phyloP scores from a whole-genome alignment of 2,329 filamentous ascomycete species.

The Blumeria hordei region DNA sequence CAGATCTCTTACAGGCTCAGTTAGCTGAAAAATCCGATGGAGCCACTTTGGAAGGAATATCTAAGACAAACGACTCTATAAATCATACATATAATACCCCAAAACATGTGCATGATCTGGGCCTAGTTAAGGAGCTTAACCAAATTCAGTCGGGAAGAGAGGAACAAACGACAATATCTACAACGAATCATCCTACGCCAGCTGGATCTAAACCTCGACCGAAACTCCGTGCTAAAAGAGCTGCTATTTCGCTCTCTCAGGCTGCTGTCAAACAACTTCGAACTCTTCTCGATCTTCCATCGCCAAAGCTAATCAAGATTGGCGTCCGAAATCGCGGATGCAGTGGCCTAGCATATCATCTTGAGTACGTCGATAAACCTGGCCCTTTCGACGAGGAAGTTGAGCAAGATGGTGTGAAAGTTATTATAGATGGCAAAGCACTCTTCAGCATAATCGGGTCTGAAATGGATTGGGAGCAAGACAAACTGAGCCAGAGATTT shows the following conservation, averaged over 20 bases:
- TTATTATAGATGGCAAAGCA: constrained; percentile 91
- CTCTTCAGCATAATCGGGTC: constrained; percentile 94
- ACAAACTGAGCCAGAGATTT: constrained; percentile 78
- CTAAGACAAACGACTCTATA: no score
- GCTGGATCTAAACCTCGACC: constrained; percentile 27
- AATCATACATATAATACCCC: no score
- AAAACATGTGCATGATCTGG: no score
- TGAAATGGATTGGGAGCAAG: constrained; percentile 98
- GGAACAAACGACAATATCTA: constrained; percentile 38
- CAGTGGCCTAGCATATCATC: constrained; percentile 75
- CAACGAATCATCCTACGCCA: constrained; percentile 15
- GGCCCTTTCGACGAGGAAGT: constrained; percentile 75
- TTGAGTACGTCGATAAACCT: constrained; percentile 87
- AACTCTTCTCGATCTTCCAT: constrained; percentile 54
- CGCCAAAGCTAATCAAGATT: constrained; percentile 81
- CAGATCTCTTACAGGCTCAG: constrained; percentile 27
- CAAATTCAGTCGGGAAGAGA: constrained; percentile 26
- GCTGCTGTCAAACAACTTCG: constrained; percentile 59
- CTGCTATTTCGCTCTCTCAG: constrained; percentile 68
- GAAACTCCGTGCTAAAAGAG: constrained; percentile 63
- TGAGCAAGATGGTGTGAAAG: constrained; percentile 87
- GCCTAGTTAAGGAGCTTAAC: no score
- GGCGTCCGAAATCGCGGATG: constrained; percentile 87
- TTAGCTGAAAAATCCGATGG: constrained; percentile 33
- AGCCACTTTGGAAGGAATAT: constrained; percentile 17